Conservation (phyloP, 805 yeast genomes). For the Saccharomycopsis olivae region DNA sequence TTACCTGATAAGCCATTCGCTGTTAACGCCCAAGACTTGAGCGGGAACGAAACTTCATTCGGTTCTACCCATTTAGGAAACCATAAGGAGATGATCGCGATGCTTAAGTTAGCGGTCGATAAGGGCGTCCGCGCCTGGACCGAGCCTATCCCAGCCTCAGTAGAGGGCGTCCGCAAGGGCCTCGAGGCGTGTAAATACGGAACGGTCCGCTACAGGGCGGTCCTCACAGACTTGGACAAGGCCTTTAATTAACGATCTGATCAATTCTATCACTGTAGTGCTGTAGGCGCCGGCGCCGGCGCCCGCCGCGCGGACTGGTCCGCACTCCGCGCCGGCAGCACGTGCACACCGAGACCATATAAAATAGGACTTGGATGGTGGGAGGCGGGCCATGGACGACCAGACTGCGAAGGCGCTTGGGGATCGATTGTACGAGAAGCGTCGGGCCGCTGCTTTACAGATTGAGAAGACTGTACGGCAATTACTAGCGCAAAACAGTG, state of each 20-base stretch:
- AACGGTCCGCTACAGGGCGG: conserved; percentile 55
- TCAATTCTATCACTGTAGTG: too few relatives aligned
- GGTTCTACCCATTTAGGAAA: conserved; percentile 28
- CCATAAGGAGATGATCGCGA: conserved; percentile 27
- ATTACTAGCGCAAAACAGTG: conserved; percentile 49
- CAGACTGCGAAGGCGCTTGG: conserved; percentile 55
- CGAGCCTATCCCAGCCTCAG: conserved; percentile 39
- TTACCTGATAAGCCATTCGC: conserved; percentile 41
- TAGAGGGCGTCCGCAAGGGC: conserved; percentile 42
- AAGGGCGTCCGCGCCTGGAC: conserved; percentile 27
- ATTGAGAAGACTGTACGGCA: conserved; percentile 70
- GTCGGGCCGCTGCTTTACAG: conserved; percentile 69
- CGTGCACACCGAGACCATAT: too few relatives aligned
- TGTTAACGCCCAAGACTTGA: conserved; percentile 35
- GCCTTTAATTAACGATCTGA: too few relatives aligned
- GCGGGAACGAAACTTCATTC: conserved; percentile 23
- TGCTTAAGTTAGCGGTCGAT: conserved; percentile 30
- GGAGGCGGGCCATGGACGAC: conserved; percentile 45
- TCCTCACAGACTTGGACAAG: conserved; percentile 45
- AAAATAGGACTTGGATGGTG: too few relatives aligned
- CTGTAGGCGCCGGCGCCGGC: too few relatives aligned
- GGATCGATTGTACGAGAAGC: conserved; percentile 67
- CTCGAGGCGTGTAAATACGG: conserved; percentile 43
- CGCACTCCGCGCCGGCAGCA: too few relatives aligned
- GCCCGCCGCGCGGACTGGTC: too few relatives aligned